These are phyloP conservation scores for Gliomastix tumulicola DNA, from an alignment of 2,329 filamentous ascomycete genomes.

Conservation along the genomic window DNA sequence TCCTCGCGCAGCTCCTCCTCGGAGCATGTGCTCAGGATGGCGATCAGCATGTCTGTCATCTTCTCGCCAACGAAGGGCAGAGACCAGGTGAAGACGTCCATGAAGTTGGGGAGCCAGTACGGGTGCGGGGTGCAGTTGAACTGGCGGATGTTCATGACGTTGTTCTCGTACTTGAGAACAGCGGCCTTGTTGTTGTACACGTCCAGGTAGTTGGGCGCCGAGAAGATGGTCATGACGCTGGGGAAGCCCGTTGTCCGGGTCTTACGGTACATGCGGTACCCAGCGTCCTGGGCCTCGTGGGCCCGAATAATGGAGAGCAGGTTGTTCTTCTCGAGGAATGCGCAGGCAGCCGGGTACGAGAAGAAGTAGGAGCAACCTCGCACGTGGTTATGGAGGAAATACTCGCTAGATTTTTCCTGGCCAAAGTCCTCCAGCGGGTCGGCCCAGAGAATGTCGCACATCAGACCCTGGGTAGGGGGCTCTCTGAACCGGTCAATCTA, in stretches of 20 bases:
- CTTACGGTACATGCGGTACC: slow-evolving; percentile 99
- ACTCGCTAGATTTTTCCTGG: slow-evolving; percentile 96
- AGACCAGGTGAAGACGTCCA: slow-evolving; percentile 99
- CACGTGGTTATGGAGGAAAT: slow-evolving; percentile 96
- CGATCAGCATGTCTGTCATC: slow-evolving; percentile 98
- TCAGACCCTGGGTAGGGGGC: slow-evolving; percentile 91
- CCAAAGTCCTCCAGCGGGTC: slow-evolving; percentile 97
- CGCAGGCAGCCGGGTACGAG: slow-evolving; percentile 93
- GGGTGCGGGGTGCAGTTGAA: slow-evolving; percentile 99
- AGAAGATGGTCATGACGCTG: slow-evolving; percentile 99
- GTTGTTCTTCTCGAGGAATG: slow-evolving; percentile 98
- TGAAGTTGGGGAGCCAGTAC: slow-evolving; percentile 99
- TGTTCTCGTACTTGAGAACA: slow-evolving; percentile 98
- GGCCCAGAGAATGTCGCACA: slow-evolving; percentile 99
- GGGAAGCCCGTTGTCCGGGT: slow-evolving; percentile 96
- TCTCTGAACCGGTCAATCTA: slow-evolving; percentile 97
- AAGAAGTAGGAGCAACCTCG: slow-evolving; percentile 99
- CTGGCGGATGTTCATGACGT: slow-evolving; percentile 99
- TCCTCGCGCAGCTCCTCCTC: slow-evolving; percentile 97
- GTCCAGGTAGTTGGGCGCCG: slow-evolving; percentile 95
- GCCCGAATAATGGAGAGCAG: slow-evolving; percentile 93
- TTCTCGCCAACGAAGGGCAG: slow-evolving; percentile 98
- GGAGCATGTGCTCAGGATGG: slow-evolving; percentile 97
- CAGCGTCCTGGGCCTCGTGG: slow-evolving; percentile 96
- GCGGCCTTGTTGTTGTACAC: slow-evolving; percentile 99